A percentile compares a stretch with the other conserved stretches of the same genome.
phyloP scores from a whole-genome alignment of 306 rosid species.

The Gastrolobium villosum region DNA sequence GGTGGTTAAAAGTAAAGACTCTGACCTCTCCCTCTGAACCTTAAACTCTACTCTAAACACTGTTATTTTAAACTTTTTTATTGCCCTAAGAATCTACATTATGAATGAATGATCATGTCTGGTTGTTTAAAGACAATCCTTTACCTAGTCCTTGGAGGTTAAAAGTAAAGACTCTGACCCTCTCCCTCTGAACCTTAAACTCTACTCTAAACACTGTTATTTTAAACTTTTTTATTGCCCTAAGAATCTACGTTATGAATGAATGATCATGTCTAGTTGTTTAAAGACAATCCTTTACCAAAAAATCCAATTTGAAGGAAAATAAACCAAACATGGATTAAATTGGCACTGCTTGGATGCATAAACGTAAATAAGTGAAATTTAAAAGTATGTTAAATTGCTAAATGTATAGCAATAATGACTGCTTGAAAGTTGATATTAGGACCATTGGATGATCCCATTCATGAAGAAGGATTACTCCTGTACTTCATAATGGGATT shows the following conservation, averaged over 20 bases:
- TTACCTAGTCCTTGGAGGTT: no score
- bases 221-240: neutral
- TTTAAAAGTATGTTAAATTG: neutral
- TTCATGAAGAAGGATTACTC: neutral
- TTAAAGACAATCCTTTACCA: neutral
- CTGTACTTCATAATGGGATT: neutral
- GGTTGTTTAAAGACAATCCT: neutral
- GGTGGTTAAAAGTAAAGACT: neutral
- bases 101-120: neutral
- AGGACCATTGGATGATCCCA: neutral
- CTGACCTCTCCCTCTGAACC: neutral
- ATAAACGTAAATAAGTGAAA: neutral
- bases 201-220: neutral
- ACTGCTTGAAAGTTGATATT: neutral
- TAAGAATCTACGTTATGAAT: neutral
- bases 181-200: neutral
- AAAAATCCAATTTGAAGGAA: conserved; percentile 16
- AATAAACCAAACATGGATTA: conserved; percentile 14
- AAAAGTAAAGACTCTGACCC: neutral
- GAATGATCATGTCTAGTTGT: neutral
- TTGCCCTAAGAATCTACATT: neutral
- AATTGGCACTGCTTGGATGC: neutral
- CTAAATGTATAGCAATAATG: neutral
- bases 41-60: neutral
- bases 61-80: neutral